Base-by-base conservation (phyloP, 2,329 filamentous ascomycete genomes). In the Botrytis sinoallii region DNA sequence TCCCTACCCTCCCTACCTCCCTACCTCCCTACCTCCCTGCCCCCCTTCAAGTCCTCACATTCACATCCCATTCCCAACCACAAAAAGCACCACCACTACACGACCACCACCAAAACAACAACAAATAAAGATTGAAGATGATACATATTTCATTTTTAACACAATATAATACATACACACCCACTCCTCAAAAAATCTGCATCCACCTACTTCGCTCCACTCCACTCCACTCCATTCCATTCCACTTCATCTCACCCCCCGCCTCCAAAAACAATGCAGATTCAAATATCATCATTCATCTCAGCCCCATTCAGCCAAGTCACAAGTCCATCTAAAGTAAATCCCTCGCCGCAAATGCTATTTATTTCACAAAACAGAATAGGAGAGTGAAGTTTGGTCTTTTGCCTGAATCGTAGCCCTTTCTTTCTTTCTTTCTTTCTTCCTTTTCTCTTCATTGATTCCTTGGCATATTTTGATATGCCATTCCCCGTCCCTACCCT, bases 331-430 rank as follows among this genome's bases (percentile, higher is more conserved):
- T 69, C 66, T 68, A 57, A 69, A 57, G 18, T 46, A 25, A 55
- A 71, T 52, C n/a, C 59, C 32, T 44, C 66, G 66, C 69, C 32
- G 64, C 55, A 64, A 48, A 48, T 48, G 60, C 61, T 44, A 72
- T 67, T 40, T 66, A 72, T 72, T 40, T 66, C 61, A 72, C 61
- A 72, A 46, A 67, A 55, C 38, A 67, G 60, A 72, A 32, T 67
- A 57, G 46, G 63, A 67, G 61, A 72, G 70, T 72, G 70, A 72
- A 67, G 61, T 72, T 48, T 46, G 29, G 22, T 67, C 46, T 57
- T 67, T 48, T 32, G 66, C 66, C 66, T 69, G 55, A 16, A 57
- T 69, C 48, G 29, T 69, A 69, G 66, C 52, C 48, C 66, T 25
- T 42, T 52, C 16, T 16, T 57, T 52, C 66, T 25, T 67, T 35